phyloP scores from a whole-genome alignment of 2,329 filamentous ascomycete species.

The Pseudofabraea citricarpa region DNA sequence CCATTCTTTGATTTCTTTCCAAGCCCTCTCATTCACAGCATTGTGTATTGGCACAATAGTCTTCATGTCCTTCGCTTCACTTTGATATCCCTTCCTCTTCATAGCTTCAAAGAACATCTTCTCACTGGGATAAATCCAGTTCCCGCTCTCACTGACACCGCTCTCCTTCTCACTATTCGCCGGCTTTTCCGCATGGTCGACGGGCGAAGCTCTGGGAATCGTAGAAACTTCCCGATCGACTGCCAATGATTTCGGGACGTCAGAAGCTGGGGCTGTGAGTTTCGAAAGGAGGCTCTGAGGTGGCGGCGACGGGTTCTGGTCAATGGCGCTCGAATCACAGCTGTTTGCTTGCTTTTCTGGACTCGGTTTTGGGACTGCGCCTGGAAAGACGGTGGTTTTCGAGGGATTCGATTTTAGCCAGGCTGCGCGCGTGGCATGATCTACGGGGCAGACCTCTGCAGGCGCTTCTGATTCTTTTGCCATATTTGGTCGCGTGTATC shows the following conservation, averaged over 20 bases:
- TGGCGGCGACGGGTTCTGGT: conserved; percentile 33
- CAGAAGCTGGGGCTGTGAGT: conserved; percentile 10
- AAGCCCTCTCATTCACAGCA: conserved; percentile 94
- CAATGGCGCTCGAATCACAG: conserved; percentile 29
- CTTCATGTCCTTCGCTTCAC: conserved; percentile 70
- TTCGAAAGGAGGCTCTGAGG: conserved; percentile 14
- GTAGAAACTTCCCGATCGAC: conserved; percentile 70
- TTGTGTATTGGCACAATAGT: conserved; percentile 97
- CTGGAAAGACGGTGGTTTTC: conserved; percentile 20
- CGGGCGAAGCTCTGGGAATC: conserved; percentile 62
- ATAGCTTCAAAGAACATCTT: conserved; percentile 98
- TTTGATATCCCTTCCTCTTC: conserved; percentile 80
- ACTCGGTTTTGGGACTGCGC: conserved; percentile 23
- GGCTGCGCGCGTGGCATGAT: conserved; percentile 80
- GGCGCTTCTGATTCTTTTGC: conserved; percentile 22
- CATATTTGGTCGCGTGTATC: conserved; percentile 14
- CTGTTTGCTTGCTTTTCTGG: conserved; percentile 27
- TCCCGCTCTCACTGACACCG: conserved; percentile 63
- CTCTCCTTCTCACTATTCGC: conserved; percentile 79
- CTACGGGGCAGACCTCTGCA: conserved; percentile 70
- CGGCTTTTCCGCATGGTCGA: conserved; percentile 37
- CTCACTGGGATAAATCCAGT: conserved; percentile 97
- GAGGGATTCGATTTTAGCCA: conserved; percentile 57
- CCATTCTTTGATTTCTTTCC: conserved; percentile 88
- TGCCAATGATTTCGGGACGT: conserved; percentile 40